phyloP scores from a whole-genome alignment of 2,329 filamentous ascomycete genomes.

The Fusarium armeniacum region DNA sequence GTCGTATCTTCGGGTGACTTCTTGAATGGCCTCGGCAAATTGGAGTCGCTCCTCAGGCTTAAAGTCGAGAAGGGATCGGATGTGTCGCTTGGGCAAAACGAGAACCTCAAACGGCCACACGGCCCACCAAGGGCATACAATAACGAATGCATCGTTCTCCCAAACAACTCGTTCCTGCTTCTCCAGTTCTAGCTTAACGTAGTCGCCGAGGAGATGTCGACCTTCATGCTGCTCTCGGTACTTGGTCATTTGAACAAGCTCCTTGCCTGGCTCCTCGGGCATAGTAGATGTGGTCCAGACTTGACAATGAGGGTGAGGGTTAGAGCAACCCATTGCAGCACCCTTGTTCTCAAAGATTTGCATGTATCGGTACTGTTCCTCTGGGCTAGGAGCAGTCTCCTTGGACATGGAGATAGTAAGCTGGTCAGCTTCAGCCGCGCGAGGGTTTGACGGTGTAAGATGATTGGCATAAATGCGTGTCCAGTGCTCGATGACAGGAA shows the following conservation, averaged over 20 bases:
- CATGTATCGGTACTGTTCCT: conserved; percentile 92
- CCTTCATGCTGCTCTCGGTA: conserved; percentile 82
- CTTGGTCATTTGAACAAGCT: conserved; percentile 82
- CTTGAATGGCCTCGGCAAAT: conserved; percentile 87
- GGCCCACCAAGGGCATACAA: conserved; percentile 97
- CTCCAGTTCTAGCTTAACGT: conserved; percentile 83
- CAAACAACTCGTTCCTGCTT: conserved; percentile 90
- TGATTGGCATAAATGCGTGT: conserved; percentile 89
- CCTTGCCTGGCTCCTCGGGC: conserved; percentile 88
- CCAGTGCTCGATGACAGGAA: conserved; percentile 91
- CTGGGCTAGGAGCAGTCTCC: conserved; percentile 63
- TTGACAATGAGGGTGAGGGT: conserved; percentile 97
- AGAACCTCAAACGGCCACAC: conserved; percentile 98
- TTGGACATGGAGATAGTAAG: conserved; percentile 58
- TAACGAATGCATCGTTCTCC: conserved; percentile 86
- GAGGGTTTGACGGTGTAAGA: conserved; percentile 78
- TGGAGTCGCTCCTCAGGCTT: conserved; percentile 76
- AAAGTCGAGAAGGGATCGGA: conserved; percentile 87
- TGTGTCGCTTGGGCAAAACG: conserved; percentile 86
- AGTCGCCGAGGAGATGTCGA: conserved; percentile 85
- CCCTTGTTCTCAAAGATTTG: conserved; percentile 99
- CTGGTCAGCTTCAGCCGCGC: conserved; percentile 60
- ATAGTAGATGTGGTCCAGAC: conserved; percentile 94
- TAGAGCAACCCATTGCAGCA: conserved; percentile 97
- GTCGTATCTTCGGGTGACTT: conserved; percentile 92